phyloP scores from a whole-genome alignment of 1,139 yeast species.

The Suhomyces chickasaworum region DNA sequence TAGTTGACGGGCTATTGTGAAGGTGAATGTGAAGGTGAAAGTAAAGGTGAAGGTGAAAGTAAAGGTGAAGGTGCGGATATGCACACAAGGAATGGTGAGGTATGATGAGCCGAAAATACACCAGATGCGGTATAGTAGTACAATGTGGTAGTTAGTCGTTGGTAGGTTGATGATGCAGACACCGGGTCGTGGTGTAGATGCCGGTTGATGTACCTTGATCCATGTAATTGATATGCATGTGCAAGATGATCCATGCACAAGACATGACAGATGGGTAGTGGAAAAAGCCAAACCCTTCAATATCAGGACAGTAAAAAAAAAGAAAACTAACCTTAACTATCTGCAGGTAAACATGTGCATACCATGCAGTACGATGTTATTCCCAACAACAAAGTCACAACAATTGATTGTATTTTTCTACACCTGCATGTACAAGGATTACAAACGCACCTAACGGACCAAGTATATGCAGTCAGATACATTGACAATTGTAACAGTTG shows the following conservation, averaged over 20 bases:
- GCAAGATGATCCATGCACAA: conserved; percentile 6
- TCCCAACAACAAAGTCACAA: background rate
- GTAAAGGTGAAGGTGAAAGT: background rate
- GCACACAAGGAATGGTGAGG: background rate
- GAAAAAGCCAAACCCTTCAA: background rate
- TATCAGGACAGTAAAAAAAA: conserved; percentile 3
- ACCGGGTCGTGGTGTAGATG: background rate
- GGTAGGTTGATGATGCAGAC: background rate
- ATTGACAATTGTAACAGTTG: background rate
- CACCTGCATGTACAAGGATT: background rate
- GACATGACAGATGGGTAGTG: conserved; percentile 8
- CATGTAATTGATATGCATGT: background rate
- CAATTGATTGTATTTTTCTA: background rate
- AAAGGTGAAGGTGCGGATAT: background rate
- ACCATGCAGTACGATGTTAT: background rate
- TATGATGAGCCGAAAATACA: background rate
- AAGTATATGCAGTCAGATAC: background rate
- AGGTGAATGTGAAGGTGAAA: background rate
- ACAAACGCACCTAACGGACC: background rate
- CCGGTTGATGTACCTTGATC: background rate
- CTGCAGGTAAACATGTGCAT: no score
- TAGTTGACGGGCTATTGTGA: background rate
- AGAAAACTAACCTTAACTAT: no score
- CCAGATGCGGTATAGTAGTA: background rate
- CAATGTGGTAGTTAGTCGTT: background rate